These are phyloP conservation scores for Acer negundo DNA, from an alignment of 345 rosid species.

Conservation along the genomic window DNA sequence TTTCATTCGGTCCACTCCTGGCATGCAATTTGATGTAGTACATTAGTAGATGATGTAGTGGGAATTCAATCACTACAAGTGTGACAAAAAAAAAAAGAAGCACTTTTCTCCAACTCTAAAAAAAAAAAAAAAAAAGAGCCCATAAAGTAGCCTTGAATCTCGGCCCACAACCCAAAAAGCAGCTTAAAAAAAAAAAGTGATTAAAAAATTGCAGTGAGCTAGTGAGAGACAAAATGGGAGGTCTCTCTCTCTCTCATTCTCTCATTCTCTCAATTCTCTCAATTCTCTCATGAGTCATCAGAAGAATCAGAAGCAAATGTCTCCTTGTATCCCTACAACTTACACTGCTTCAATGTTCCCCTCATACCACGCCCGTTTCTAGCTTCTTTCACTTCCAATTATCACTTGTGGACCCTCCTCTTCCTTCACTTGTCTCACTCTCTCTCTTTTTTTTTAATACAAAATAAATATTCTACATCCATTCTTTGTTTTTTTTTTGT, in stretches of 20 bases:
- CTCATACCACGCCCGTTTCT: slow-evolving; percentile 43
- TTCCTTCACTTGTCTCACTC: too few species aligned
- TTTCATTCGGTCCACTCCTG: background rate
- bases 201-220: background rate
- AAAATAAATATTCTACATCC: too few species aligned
- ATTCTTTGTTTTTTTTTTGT: too few species aligned
- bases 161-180: slow-evolving; percentile 14
- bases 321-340: slow-evolving; percentile 66
- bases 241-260: background rate
- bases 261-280: too few species aligned
- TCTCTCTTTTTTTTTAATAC: background rate
- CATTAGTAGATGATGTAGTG: background rate
- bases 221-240: slow-evolving; percentile 35
- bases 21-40: background rate
- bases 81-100: background rate
- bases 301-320: slow-evolving; percentile 46
- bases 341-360: slow-evolving; percentile 57
- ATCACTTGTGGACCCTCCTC: slow-evolving; percentile 24
- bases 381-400: slow-evolving; percentile 31
- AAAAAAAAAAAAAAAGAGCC: too few species aligned
- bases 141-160: slow-evolving; percentile 23
- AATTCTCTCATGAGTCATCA: slow-evolving; percentile 5
- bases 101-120: background rate
- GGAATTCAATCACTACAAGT: background rate
- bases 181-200: background rate